Evolutionary conservation across 2,329 filamentous ascomycete species (phyloP).

Genomic region (Neoascochyta sp.): DNA sequence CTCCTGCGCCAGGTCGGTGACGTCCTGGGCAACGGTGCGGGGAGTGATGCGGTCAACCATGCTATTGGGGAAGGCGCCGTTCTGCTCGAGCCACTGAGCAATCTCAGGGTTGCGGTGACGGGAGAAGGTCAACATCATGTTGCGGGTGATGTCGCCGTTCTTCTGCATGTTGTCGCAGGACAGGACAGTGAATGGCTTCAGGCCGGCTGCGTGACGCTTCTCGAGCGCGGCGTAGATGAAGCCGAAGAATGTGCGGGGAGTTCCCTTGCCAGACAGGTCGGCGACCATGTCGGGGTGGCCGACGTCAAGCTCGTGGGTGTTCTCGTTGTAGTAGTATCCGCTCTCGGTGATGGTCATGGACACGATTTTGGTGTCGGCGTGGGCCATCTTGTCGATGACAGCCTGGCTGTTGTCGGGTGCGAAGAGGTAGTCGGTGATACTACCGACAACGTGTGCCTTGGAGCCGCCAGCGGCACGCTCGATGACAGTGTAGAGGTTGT

Average conservation of each 20-base stretch:
- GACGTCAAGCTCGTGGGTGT: slow-evolving; percentile 24
- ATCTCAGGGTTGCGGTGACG: slow-evolving; percentile 22
- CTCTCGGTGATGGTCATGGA: slow-evolving; percentile 31
- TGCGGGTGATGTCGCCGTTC: slow-evolving; percentile 26
- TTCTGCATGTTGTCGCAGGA: slow-evolving; percentile 33
- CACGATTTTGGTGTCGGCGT: slow-evolving; percentile 28
- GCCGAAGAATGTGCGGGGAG: slow-evolving; percentile 26
- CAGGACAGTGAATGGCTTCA: slow-evolving; percentile 27
- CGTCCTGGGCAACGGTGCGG: slow-evolving; percentile 22
- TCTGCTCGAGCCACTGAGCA: slow-evolving; percentile 23
- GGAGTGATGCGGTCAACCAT: slow-evolving; percentile 33
- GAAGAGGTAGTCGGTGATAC: slow-evolving; percentile 29
- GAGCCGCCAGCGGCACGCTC: slow-evolving; percentile 22
- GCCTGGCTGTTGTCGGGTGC: slow-evolving; percentile 27
- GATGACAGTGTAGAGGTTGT: slow-evolving; percentile 28
- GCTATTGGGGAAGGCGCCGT: slow-evolving; percentile 30
- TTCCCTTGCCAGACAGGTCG: slow-evolving; percentile 19
- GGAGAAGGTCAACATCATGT: slow-evolving; percentile 24
- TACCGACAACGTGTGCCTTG: slow-evolving; percentile 22
- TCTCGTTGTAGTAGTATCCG: slow-evolving; percentile 31
- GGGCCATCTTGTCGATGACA: slow-evolving; percentile 29
- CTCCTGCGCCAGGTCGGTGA: slow-evolving; percentile 15
- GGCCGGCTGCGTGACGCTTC: slow-evolving; percentile 22
- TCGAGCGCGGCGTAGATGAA: slow-evolving; percentile 25
- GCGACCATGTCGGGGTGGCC: slow-evolving; percentile 26